Evolutionary conservation across 1,284 basidiomycete genomes (phyloP).

Genomic region (Fomes fomentarius): DNA sequence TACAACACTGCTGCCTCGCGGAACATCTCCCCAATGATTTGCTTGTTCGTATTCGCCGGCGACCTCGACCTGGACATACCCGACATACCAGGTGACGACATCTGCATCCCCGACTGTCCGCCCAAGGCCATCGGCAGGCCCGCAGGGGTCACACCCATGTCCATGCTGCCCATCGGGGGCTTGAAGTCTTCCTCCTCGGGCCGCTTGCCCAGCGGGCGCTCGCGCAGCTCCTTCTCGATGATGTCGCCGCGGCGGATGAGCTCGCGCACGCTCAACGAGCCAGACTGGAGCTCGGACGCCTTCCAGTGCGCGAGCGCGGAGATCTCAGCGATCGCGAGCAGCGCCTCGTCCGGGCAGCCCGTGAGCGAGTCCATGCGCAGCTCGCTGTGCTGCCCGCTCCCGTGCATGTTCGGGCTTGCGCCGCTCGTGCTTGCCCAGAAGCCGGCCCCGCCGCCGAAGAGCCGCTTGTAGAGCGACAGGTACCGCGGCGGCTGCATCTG

Average conservation of each 20-base stretch:
- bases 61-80: conserved; percentile 34
- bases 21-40: conserved; percentile 59
- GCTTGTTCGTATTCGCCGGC: conserved; percentile 25
- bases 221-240: conserved; percentile 64
- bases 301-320: conserved; percentile 81
- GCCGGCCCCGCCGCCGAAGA: conserved; percentile 47
- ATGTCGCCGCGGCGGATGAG: conserved; percentile 66
- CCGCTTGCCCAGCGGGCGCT: conserved; percentile 27
- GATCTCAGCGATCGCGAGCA: conserved; percentile 76
- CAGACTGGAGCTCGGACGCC: conserved; percentile 55
- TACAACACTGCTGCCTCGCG: conserved; percentile 70
- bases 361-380: conserved; percentile 67
- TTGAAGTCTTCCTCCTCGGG: conserved; percentile 20
- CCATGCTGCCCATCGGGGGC: conserved; percentile 14
- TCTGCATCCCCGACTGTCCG: neutral
- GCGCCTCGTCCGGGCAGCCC: conserved; percentile 75
- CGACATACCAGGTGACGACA: conserved; percentile 40
- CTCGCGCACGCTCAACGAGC: conserved; percentile 69
- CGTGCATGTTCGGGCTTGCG: conserved; percentile 37
- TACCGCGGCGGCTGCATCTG: conserved; percentile 66
- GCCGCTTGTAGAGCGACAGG: conserved; percentile 62
- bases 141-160: conserved; percentile 18
- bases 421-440: conserved; percentile 38
- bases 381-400: conserved; percentile 31
- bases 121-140: conserved; percentile 19